phyloP scores from a whole-genome alignment of 345 rosid species.

The Sapria himalayana region DNA sequence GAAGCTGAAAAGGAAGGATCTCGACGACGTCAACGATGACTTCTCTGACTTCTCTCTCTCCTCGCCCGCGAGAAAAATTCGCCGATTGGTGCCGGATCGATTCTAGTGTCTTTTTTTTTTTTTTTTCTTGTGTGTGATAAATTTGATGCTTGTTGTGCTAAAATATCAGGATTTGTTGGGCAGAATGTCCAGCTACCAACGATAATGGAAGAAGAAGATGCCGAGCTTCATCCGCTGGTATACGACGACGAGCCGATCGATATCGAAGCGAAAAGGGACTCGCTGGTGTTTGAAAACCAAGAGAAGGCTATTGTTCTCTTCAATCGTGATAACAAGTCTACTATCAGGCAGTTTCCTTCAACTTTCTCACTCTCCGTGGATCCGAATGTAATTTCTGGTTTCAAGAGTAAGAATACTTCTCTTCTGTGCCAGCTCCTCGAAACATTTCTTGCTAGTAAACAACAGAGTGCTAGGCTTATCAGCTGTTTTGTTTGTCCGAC shows the following conservation, averaged over 20 bases:
- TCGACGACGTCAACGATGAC: conserved; percentile 47
- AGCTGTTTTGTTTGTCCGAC: no score
- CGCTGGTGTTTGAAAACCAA: conserved; percentile 11
- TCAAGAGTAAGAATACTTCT: conserved; percentile 23
- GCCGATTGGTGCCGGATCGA: conserved; percentile 30
- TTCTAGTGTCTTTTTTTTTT: not conserved
- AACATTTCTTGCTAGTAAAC: no score
- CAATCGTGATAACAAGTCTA: conserved; percentile 15
- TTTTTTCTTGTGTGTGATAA: not conserved
- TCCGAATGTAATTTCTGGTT: conserved; percentile 22
- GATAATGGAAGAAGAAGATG: conserved; percentile 36
- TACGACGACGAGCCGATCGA: not conserved
- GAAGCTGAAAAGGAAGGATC: conserved; percentile 38
- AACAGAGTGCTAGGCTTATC: no score
- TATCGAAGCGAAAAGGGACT: conserved; percentile 5
- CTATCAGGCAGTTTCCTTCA: conserved; percentile 11
- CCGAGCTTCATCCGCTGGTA: conserved; percentile 5
- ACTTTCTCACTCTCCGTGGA: conserved; percentile 15
- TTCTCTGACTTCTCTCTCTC: conserved; percentile 66
- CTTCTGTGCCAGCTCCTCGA: not conserved
- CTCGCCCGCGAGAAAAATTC: conserved; percentile 59
- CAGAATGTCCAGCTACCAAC: conserved; percentile 41
- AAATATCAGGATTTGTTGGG: not conserved
- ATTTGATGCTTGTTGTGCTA: not conserved
- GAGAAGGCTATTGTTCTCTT: conserved; percentile 57